phyloP scores from a whole-genome alignment of 2,329 filamentous ascomycete genomes.

The Aspergillus chevalieri region DNA sequence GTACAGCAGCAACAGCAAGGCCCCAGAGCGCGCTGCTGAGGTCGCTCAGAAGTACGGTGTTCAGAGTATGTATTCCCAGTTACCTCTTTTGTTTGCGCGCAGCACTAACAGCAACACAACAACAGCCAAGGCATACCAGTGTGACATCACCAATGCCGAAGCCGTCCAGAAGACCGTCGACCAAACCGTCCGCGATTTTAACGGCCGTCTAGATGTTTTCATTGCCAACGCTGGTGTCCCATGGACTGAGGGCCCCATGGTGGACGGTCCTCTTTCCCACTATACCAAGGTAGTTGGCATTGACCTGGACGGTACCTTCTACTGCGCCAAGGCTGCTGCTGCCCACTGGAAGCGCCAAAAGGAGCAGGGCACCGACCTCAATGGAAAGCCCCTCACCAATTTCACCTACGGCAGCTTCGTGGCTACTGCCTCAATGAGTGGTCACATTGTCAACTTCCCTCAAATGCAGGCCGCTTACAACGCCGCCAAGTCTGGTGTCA shows the following conservation, averaged over 20 bases:
- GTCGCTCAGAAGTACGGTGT: slow-evolving; percentile 63
- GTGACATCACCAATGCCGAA: slow-evolving; percentile 40
- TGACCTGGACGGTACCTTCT: slow-evolving; percentile 72
- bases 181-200: slow-evolving; percentile 55
- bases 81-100: not conserved
- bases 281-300: slow-evolving; percentile 64
- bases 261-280: slow-evolving; percentile 58
- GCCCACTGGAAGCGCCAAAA: slow-evolving; percentile 65
- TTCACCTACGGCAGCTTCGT: slow-evolving; percentile 66
- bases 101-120: slow-evolving; percentile 3
- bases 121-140: slow-evolving; percentile 45
- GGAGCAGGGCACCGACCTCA: slow-evolving; percentile 56
- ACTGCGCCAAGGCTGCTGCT: slow-evolving; percentile 66
- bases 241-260: slow-evolving; percentile 63
- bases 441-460: slow-evolving; percentile 70
- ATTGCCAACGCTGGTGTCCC: slow-evolving; percentile 54
- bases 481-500: slow-evolving; percentile 60
- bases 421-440: slow-evolving; percentile 72
- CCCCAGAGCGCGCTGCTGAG: slow-evolving; percentile 54
- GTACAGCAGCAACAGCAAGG: slow-evolving; percentile 65
- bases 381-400: slow-evolving; percentile 56
- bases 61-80: slow-evolving; percentile 37
- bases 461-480: slow-evolving; percentile 71
- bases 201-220: slow-evolving; percentile 69
- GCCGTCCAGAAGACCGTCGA: slow-evolving; percentile 39